Percentiles rank a stretch among this genome's conserved stretches.
Evolutionary conservation across 179 eudicot genomes (phyloP).

Genomic region (Beta corolliflora): DNA sequence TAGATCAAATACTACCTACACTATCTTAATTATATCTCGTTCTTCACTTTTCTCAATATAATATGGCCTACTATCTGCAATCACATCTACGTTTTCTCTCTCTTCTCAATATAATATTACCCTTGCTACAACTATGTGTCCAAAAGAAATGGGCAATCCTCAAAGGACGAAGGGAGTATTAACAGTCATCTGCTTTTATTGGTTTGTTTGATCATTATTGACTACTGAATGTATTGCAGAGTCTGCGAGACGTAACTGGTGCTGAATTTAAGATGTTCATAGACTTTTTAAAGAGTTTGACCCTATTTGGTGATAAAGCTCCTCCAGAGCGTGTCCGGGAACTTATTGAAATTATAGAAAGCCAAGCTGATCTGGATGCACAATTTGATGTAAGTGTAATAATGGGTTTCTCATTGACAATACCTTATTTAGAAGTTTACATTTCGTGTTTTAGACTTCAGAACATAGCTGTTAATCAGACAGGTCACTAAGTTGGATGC

Average conservation of each 20-base stretch:
- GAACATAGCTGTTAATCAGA: not conserved
- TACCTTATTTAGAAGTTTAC: not conserved
- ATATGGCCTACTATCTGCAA: no score
- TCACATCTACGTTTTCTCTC: no score
- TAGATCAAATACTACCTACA: no score
- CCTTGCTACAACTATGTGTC: no score
- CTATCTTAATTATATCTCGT: no score
- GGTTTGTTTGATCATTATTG: not conserved
- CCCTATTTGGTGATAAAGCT: slow-evolving; percentile 82
- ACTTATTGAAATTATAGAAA: slow-evolving; percentile 75
- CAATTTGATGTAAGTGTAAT: slow-evolving; percentile 65
- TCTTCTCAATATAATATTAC: no score
- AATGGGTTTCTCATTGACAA: not conserved
- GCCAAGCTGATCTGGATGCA: slow-evolving; percentile 94
- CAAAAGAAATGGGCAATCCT: no score
- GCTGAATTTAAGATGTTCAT: slow-evolving; percentile 97
- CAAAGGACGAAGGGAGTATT: no score
- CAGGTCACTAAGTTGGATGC: not conserved
- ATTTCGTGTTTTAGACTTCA: not conserved
- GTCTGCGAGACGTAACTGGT: slow-evolving; percentile 94
- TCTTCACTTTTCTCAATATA: no score
- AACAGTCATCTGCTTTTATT: not conserved
- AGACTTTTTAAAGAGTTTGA: slow-evolving; percentile 84
- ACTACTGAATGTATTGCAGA: slow-evolving; percentile 47
- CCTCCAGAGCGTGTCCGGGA: slow-evolving; percentile 84